Evolutionary conservation across 306 rosid genomes (phyloP).

Genomic region (Dalbergia cochinchinensis): DNA sequence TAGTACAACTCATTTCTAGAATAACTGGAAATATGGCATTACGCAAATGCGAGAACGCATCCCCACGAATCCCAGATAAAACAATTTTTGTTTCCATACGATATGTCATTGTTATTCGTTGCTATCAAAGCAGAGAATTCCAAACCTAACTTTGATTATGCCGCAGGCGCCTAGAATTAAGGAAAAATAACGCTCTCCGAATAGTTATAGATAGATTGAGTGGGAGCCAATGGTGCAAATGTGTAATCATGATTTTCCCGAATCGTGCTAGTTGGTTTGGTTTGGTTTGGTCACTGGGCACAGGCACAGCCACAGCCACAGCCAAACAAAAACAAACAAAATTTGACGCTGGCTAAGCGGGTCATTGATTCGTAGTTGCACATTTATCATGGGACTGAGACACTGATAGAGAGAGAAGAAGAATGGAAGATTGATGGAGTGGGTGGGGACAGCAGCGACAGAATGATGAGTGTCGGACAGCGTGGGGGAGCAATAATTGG

Average conservation of each 20-base stretch:
- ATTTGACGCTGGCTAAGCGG: conserved; percentile 21
- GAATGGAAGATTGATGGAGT: not conserved
- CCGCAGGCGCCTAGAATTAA: too few relatives aligned
- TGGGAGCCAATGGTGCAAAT: conserved; percentile 32
- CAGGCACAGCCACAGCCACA: too few relatives aligned
- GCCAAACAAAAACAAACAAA: not conserved
- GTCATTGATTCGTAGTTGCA: not conserved
- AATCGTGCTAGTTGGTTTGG: not conserved
- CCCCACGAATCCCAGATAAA: not conserved
- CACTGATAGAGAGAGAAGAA: not conserved
- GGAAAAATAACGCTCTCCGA: not conserved
- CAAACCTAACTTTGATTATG: conserved; percentile 43
- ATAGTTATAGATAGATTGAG: conserved; percentile 39
- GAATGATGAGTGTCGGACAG: conserved; percentile 88
- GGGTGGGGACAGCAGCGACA: conserved; percentile 64
- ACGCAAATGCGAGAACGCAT: not conserved
- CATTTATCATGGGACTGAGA: conserved; percentile 28
- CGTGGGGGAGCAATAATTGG: conserved; percentile 93
- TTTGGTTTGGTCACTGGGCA: not conserved
- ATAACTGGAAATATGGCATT: not conserved
- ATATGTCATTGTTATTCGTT: not conserved
- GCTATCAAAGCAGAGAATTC: not conserved
- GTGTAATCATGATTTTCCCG: not conserved
- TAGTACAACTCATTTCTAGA: conserved; percentile 21
- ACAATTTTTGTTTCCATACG: not conserved